Percentiles rank a stretch among this genome's conserved stretches.
phyloP scores from a whole-genome alignment of 305 asterid species.

The Salvia sclarea region DNA sequence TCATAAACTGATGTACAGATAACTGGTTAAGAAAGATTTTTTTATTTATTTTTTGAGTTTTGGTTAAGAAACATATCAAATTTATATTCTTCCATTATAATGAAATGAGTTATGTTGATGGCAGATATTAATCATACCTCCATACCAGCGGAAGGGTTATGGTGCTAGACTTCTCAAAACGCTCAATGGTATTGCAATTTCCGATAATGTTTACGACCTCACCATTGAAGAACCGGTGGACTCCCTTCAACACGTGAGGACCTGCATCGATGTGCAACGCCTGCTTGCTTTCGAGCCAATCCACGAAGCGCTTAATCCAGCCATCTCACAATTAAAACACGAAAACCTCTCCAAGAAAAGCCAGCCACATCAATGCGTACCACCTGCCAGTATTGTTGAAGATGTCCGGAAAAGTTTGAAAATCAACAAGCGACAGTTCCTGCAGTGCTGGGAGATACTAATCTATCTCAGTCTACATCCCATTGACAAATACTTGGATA shows the following conservation, averaged over 20 bases:
- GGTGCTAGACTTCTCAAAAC: conserved; percentile 65
- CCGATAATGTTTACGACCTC: conserved; percentile 74
- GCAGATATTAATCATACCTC: conserved; percentile 79
- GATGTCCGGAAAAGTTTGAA: conserved; percentile 66
- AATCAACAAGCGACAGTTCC: conserved; percentile 80
- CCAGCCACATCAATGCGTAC: conserved; percentile 44
- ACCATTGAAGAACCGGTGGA: conserved; percentile 91
- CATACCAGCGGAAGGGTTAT: conserved; percentile 79
- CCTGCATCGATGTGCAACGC: conserved; percentile 74
- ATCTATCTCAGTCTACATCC: conserved; percentile 62
- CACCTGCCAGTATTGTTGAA: conserved; percentile 57
- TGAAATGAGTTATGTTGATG: conserved; percentile 32
- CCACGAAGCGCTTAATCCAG: conserved; percentile 47
- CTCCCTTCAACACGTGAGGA: conserved; percentile 75
- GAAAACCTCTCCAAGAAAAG: conserved; percentile 57
- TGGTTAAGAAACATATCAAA: neutral
- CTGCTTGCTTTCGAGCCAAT: conserved; percentile 62
- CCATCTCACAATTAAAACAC: conserved; percentile 53
- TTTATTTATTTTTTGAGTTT: too few relatives aligned
- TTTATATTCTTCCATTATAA: conserved; percentile 8
- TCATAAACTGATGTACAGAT: neutral
- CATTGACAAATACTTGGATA: conserved; percentile 54
- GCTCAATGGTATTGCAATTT: conserved; percentile 61
- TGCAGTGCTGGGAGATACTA: conserved; percentile 94
- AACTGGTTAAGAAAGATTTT: neutral